Conservation (phyloP, 805 yeast species). For the Wickerhamomyces canadensis region DNA sequence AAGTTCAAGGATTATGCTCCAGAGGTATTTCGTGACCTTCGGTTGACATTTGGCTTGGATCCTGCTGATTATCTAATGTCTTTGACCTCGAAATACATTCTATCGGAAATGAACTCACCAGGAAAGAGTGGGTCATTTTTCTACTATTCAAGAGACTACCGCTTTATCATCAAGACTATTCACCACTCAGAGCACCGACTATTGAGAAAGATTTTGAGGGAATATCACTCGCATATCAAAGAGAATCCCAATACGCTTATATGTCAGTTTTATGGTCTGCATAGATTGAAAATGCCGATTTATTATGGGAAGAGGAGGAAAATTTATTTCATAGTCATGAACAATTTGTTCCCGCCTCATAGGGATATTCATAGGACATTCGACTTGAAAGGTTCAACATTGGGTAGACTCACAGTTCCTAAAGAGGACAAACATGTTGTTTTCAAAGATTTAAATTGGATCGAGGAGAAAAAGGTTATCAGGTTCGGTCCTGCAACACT, state of each 20-base stretch:
- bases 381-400: conserved; percentile 90
- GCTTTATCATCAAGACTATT: conserved; percentile 92
- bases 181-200: conserved; percentile 91
- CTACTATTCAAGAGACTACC: conserved; percentile 88
- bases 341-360: conserved; percentile 92
- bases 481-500: conserved; percentile 70
- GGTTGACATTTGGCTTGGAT: conserved; percentile 78
- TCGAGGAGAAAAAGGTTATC: conserved; percentile 59
- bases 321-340: conserved; percentile 93
- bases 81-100: conserved; percentile 85
- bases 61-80: conserved; percentile 95
- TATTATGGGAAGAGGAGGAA: conserved; percentile 45
- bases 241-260: conserved; percentile 82
- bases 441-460: conserved; percentile 85
- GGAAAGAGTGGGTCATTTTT: conserved; percentile 97
- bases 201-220: conserved; percentile 63
- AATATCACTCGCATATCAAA: conserved; percentile 76
- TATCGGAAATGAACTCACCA: conserved; percentile 90
- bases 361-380: conserved; percentile 78
- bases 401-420: conserved; percentile 61
- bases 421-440: conserved; percentile 38
- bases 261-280: conserved; percentile 95
- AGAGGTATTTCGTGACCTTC: conserved; percentile 81
- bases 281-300: conserved; percentile 85
- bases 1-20: conserved; percentile 97